Evolutionary conservation across 2,329 filamentous ascomycete species (phyloP), one percentile per base, ranked within the genome.

Genomic region (Pseudogymnoascus sp.): DNA sequence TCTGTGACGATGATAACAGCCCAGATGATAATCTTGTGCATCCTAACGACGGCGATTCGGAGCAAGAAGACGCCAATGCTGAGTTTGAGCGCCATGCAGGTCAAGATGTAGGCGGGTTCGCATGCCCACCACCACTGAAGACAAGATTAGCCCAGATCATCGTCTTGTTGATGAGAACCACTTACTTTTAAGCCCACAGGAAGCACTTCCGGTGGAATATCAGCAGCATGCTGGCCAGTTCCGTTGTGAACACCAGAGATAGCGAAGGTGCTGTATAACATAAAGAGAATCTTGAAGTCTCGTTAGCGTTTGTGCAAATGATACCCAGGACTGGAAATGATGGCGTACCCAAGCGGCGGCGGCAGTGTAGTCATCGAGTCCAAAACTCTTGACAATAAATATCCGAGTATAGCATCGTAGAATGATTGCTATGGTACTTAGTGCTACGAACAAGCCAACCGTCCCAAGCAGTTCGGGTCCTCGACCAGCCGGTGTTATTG

Each of bases 61-160:
- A 78, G 68, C 0, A 79, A 70, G 26, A 78, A 75, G 7, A 77
- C 58, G 29, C 74, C 74, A 37, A 79, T 74, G 0, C 75, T 76
- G 10, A 74, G 71, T n/a, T 77, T 74, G 29, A 75, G 68, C 21
- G 74, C 66, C 37, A 75, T 71, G 1, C 75, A 76, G 11, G 76
- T 70, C 0, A 74, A 73, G 0, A 74, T 68, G 60, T 80, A 79
- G 2, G 76, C 61, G 2, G 74, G 68, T 59, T 70, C 67, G n/a
- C 62, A 66, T 24, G 60, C 61, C 63, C 65, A 69, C 67, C 67
- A 69, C 57, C 62, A 68, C 67, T 68, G 29, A 39, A 10, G 21
- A 59, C 39, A 36, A 57, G 39, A 3, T 59, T 11, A 5, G 47
- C 29, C 29, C 8, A 44, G 50, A n/a, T 8, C n/a, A 26, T 17